Base-by-base conservation (phyloP, 805 yeast genomes). In the Candida insectorum region DNA sequence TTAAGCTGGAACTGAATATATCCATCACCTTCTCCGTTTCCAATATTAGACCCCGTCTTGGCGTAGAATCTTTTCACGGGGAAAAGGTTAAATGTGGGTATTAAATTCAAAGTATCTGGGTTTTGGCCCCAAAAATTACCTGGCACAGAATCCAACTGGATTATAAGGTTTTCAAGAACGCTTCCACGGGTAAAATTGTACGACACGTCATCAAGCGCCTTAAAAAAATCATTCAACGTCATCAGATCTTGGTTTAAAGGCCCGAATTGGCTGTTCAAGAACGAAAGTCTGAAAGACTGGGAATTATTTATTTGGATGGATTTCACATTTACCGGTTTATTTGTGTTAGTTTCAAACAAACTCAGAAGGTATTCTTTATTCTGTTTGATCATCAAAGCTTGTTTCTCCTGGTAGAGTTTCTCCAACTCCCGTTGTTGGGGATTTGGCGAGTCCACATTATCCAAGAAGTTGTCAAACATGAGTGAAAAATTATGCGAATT, bases 11-110 rank as follows among this genome's bases (percentile, higher is more conserved):
- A 76, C 20, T 85, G 81, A 29, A 87, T 70, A 51, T 89, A 88
- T 1, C 97, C 97, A 52, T 85, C 93, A 19, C 97, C 98, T 63
- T 93, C 97, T 20, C 95, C 95, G 52, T 93, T 91, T 2, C 97
- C 97, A 6, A 93, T 76, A 56, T 88, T 89, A 2, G 97, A 93
- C 4, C 99, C 99, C 1, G 97, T 85, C 48, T 84, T 85, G 33
- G 95, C 89, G 39, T 75, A 71, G 47, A 88, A 83, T 44, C 74
- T 72, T 46, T 86, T 86, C 4, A 73, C 73, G 0, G 91, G 89
- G 4, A 56, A 25, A 4, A 61, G 36, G 32, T 61, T 60, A 46
- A 65, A 61, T 2, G 60, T 52, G 2, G 72, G 71, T 2, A 60
- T 58, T 15, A 69, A 36, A 27, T 47, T 49, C 44, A 40, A 32